These are phyloP conservation scores for Penicillium canariense DNA, from an alignment of 495 filamentous ascomycete species.

Conservation along the genomic window DNA sequence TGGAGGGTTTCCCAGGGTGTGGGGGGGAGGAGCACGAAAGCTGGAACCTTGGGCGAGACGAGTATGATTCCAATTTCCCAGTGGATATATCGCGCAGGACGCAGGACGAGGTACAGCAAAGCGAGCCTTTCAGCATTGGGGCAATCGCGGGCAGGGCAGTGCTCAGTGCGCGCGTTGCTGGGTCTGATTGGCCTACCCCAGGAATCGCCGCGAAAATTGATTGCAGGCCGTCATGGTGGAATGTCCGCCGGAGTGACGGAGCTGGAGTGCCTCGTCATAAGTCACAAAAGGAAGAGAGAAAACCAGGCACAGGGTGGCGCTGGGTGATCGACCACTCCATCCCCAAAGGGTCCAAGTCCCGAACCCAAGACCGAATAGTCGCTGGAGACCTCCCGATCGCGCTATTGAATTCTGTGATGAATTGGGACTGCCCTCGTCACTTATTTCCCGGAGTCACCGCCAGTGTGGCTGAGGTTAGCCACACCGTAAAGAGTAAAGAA, in stretches of 20 bases:
- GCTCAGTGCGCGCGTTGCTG: no score
- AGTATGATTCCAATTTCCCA: not conserved
- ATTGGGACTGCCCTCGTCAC: not conserved
- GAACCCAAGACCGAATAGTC: constrained; percentile 4
- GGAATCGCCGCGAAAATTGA: no score
- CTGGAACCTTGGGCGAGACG: not conserved
- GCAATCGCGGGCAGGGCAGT: no score
- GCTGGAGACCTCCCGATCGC: constrained; percentile 14
- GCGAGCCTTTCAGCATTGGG: no score
- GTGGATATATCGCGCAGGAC: not conserved
- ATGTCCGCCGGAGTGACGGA: not conserved
- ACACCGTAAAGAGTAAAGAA: not conserved
- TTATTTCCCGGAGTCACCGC: constrained; percentile 13
- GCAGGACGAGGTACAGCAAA: no score
- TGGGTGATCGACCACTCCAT: constrained; percentile 5
- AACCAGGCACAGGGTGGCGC: constrained; percentile 5
- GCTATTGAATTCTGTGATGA: constrained; percentile 20
- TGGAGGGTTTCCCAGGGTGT: not conserved
- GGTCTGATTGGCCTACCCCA: not conserved
- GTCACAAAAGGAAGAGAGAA: no score
- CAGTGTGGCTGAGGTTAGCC: constrained; percentile 18
- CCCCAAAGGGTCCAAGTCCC: not conserved
- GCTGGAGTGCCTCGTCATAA: no score
- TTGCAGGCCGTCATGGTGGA: not conserved
- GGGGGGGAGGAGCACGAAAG: no score